Conservation (phyloP, 495 filamentous ascomycete genomes). For the Xylaria venustula region DNA sequence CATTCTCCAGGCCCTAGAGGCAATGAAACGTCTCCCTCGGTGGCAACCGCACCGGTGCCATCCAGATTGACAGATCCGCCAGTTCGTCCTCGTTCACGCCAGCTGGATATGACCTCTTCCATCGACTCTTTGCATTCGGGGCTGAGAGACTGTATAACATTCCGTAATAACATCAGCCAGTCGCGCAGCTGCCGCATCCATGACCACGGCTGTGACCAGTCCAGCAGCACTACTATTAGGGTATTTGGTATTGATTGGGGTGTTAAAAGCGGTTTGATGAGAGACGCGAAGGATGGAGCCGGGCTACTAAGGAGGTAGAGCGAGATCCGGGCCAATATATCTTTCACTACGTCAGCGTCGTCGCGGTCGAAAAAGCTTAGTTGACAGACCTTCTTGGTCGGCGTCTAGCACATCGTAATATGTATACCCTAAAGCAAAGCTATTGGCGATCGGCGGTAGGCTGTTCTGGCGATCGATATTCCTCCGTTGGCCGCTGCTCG, state of each 20-base stretch:
- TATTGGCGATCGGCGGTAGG: constrained; percentile 82
- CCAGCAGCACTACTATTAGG: constrained; percentile 80
- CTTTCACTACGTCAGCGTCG: constrained; percentile 39
- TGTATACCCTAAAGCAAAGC: constrained; percentile 90
- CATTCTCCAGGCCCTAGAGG: constrained; percentile 89
- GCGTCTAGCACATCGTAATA: constrained; percentile 94
- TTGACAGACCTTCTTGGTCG: constrained; percentile 77
- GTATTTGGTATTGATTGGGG: constrained; percentile 84
- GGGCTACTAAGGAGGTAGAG: constrained; percentile 85
- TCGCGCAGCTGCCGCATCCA: constrained; percentile 86
- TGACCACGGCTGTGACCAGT: constrained; percentile 90
- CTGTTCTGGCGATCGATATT: constrained; percentile 58
- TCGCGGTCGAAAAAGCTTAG: neutral
- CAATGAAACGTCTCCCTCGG: constrained; percentile 64
- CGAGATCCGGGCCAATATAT: constrained; percentile 88
- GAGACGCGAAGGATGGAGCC: constrained; percentile 75
- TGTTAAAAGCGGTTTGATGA: constrained; percentile 82
- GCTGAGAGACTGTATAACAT: constrained; percentile 70
- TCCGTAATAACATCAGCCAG: constrained; percentile 80
- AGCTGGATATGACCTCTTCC: constrained; percentile 74
- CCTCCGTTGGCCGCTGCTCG: constrained; percentile 60
- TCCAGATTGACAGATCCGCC: constrained; percentile 49
- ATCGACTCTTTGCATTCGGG: constrained; percentile 74
- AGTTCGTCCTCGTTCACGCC: constrained; percentile 58
- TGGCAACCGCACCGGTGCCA: constrained; percentile 41